Evolutionary conservation across 1,139 yeast species (phyloP), one percentile per base, ranked within the genome.

Genomic region (Kodamaea ohmeri): DNA sequence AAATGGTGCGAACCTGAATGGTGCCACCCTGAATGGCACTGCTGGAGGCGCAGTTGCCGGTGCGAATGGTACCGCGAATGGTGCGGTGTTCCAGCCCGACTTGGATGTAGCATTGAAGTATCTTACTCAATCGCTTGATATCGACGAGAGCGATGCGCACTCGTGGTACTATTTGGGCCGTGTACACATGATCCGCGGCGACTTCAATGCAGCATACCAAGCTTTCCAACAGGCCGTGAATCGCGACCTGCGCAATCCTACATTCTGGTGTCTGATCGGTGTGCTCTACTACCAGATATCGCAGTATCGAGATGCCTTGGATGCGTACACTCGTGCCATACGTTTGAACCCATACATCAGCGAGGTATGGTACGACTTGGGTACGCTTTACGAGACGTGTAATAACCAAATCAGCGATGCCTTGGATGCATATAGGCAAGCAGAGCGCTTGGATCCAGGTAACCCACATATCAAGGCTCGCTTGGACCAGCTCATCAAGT

Each of bases 171-270:
- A 92, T 59, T 67, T 92, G 40, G 98, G 98, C 34, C 78, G 97
- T 49, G 95, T 95, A 47, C 95, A 92, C 66, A 90, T 92, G 97
- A 84, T 95, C 34, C 78, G 94, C 53, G 90, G 88, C 47, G 96
- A 90, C 60, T 92, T 89, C 67, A 84, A 92, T 49, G 90, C 94
- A 37, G 97, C 98, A 3, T 92, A 92, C 62, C 97, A 92, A 58
- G 95, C 97, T 0, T 92, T 92, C 75, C 98, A 92, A 66, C 97
- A 90, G 60, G 98, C 98, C 6, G 98, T 92, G 40, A 92, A 92
- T 61, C 78, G 97, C 45, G 98, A 92, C 60, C 84, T 95, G 22
- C 76, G 97, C 57, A 92, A 92, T 60, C 97, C 98, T 41, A 92
- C 97, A 2, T 92, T 92, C 67, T 92, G 98, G 98, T 92, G 98